Base-by-base conservation (phyloP, 2,329 filamentous ascomycete species). In the Colletotrichum trifolii region DNA sequence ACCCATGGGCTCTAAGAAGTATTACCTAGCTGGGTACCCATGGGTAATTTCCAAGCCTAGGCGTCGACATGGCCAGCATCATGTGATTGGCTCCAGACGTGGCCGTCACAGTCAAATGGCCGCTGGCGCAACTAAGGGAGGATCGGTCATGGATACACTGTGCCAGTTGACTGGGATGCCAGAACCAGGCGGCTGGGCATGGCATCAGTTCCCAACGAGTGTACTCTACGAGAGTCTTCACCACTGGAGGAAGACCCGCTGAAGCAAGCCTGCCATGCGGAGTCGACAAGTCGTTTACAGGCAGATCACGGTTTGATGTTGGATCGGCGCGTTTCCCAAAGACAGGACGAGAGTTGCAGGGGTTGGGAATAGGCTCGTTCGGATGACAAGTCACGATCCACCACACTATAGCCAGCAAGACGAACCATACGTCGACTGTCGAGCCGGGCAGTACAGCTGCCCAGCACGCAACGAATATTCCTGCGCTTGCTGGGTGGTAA, bases 331-430 rank as follows among this genome's bases (percentile, higher is more conserved):
- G 34, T n/a, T 17, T 17, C 35, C 47, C 12, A 42, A 17, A n/a
- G 54, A 47, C 33, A 35, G 9, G 54, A 47, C 35, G 43, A 17
- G 25, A 17, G 55, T 43, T 54, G 45, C 49, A 60, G 50, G 61
- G 61, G 56, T 46, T 50, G 45, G 36, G 56, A 64, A 64, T 64
- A 64, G 61, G 56, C 56, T 64, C 61, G 36, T 42, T 52, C 56
- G 61, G 61, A 52, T 60, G 55, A 7, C 49, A 54, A 49, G 43
- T 45, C 17, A n/a, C 6, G 10, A 46, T 17, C 43, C 43, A 54
- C 3, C 38, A 38, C 50, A 45, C 5, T 35, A 34, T 13, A 10
- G 45, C 15, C 56, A 54, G 45, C 54, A 50, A 8, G 34, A 60
- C 33, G 39, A 60, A 36, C 56, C 55, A 36, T 25, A 25, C 25